Base-by-base conservation (phyloP, 2,329 filamentous ascomycete genomes). In the Endocalyx cinctus region DNA sequence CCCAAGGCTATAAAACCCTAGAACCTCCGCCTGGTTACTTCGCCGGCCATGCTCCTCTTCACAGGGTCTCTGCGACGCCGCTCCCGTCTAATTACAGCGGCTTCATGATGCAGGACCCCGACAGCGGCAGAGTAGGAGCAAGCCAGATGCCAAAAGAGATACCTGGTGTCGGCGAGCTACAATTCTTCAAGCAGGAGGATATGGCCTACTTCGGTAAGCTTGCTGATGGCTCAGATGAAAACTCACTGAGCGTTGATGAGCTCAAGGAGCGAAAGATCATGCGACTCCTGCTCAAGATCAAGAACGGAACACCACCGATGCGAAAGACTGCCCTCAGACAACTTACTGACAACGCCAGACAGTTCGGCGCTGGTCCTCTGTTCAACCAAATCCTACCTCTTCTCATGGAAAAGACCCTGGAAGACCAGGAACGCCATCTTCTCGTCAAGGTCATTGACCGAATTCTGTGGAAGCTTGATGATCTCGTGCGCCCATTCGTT, bases 171-270 rank as follows among this genome's bases (percentile, higher is more conserved):
- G 89, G 89, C 25, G 92, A 98, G 58, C 67, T 98, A 32, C 89
- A 96, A 48, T 98, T 97, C 59, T 95, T 98, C 74, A 98, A 98
- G 66, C 79, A 88, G 2, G 92, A 98, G 60, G 92, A 98, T 61
- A 96, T 97, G 88, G 82, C 87, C 25, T 98, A 98, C 64, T 98
- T 98, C 54, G 89, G 90, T 38, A 97, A 98, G 68, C 77, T 98
- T 25, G 90, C 94, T 15, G 92, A 98, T 55, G 88, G 87, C 23
- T 84, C 84, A 17, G 88, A 97, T 49, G 92, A 98, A 64, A 94
- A 90, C 50, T 74, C 80, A 15, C 77, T 98, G 64, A 89, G 82
- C 14, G 88, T 98, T 8, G 92, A 98, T 30, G 90, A 98, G 54
- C 67, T 98, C 33, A 97, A 98, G 63, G 90, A 98, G 64, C 78